Evolutionary conservation across 495 filamentous ascomycete species (phyloP).

Genomic region (Hypoxylon intermedium): DNA sequence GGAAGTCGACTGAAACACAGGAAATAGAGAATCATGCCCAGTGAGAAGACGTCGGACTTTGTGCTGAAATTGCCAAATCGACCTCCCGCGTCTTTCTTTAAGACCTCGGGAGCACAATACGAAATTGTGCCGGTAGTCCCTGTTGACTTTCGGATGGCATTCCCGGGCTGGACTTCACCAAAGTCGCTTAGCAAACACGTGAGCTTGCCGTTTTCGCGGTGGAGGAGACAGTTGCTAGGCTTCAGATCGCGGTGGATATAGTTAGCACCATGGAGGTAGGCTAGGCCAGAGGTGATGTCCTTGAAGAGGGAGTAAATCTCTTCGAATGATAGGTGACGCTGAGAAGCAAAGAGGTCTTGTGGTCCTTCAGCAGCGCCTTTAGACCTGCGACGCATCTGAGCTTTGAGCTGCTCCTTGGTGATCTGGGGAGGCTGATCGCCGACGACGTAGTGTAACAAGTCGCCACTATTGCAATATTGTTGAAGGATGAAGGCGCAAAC

Average conservation of each 20-base stretch:
- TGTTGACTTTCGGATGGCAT: constrained; percentile 80
- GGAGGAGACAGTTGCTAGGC: constrained; percentile 93
- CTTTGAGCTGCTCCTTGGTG: constrained; percentile 84
- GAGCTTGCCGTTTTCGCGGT: constrained; percentile 71
- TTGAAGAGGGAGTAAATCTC: constrained; percentile 97
- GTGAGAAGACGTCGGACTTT: constrained; percentile 94
- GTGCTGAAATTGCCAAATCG: constrained; percentile 88
- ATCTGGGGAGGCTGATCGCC: constrained; percentile 65
- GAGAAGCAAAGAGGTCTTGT: constrained; percentile 52
- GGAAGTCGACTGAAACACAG: constrained; percentile 92
- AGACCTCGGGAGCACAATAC: constrained; percentile 94
- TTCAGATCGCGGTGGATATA: constrained; percentile 98
- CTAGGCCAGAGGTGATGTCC: constrained; percentile 90
- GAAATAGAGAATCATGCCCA: constrained; percentile 98
- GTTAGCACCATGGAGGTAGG: constrained; percentile 88
- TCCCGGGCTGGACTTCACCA: constrained; percentile 88
- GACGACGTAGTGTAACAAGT: constrained; percentile 83
- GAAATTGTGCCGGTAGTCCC: constrained; percentile 96
- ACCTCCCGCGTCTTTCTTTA: constrained; percentile 73
- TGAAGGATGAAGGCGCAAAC: constrained; percentile 97
- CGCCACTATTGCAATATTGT: constrained; percentile 96
- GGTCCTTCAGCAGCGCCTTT: constrained; percentile 60
- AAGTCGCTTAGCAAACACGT: constrained; percentile 94
- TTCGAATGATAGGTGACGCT: constrained; percentile 76
- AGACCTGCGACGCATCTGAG: constrained; percentile 79